Evolutionary conservation across 306 rosid genomes (phyloP).

Genomic region (Hippophae gyantsensis): DNA sequence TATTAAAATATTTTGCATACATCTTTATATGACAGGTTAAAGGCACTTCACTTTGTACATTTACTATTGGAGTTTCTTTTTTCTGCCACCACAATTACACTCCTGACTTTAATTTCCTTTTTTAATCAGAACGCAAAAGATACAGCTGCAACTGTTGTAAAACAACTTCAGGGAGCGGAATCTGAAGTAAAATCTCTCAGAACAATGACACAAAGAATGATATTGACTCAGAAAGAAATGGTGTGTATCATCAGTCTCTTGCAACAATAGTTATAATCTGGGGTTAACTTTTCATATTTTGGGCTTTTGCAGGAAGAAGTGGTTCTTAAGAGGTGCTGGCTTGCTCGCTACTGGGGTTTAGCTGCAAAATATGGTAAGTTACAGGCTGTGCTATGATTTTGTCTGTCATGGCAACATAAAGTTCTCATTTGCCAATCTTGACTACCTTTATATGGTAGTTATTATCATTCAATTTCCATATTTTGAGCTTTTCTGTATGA

Average conservation of each 20-base stretch:
- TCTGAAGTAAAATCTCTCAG: constrained; percentile 80
- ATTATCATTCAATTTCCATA: too few species aligned
- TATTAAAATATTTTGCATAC: too few species aligned
- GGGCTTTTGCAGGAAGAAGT: constrained; percentile 78
- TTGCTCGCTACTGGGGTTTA: constrained; percentile 98
- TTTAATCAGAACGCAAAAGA: constrained; percentile 65
- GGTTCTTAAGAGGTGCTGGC: constrained; percentile 98
- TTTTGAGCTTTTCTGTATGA: too few species aligned
- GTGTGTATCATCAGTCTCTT: constrained; percentile 28
- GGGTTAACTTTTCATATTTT: constrained; percentile 16
- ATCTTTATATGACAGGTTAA: too few species aligned
- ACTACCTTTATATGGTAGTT: too few species aligned
- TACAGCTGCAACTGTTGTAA: constrained; percentile 38
- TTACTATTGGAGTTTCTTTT: background rate
- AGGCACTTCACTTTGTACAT: too few species aligned
- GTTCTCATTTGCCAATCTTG: background rate
- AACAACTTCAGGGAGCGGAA: constrained; percentile 65
- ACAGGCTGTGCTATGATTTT: background rate
- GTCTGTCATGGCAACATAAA: background rate
- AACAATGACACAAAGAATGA: constrained; percentile 93
- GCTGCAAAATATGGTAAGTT: constrained; percentile 74
- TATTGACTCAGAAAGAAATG: constrained; percentile 94
- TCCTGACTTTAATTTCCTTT: constrained; percentile 17
- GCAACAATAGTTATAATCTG: constrained; percentile 17
- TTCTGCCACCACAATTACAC: constrained; percentile 14